phyloP scores from a whole-genome alignment of 2,329 filamentous ascomycete genomes.

The Colletotrichum destructivum region DNA sequence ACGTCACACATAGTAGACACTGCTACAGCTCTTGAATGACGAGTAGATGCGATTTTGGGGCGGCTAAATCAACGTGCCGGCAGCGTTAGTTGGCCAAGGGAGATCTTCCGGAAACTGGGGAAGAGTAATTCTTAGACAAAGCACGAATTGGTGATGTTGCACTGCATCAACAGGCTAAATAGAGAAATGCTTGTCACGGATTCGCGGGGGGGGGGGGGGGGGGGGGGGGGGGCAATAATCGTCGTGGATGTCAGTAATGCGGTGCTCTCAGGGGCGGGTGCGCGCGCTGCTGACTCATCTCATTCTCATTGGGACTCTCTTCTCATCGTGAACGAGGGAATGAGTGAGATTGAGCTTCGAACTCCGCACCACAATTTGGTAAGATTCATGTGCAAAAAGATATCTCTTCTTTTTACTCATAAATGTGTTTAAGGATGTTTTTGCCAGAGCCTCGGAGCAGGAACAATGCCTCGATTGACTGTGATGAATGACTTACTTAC shows the following conservation, averaged over 20 bases:
- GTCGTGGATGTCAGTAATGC: no score
- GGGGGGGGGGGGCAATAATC: background rate
- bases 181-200: background rate
- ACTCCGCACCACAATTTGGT: no score
- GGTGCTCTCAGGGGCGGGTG: background rate
- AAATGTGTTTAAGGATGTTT: background rate
- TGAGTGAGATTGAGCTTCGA: background rate
- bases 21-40: background rate
- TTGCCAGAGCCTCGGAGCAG: no score
- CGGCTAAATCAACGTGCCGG: conserved; percentile 31
- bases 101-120: conserved; percentile 22
- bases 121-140: background rate
- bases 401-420: background rate
- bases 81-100: conserved; percentile 9
- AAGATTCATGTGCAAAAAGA: background rate
- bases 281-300: conserved; percentile 14
- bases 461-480: no score
- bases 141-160: background rate
- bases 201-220: background rate
- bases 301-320: background rate
- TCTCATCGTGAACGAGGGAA: background rate
- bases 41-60: background rate
- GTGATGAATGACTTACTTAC: background rate
- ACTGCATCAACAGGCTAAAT: conserved; percentile 32
- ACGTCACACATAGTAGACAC: background rate